Evolutionary conservation across 805 yeast species (phyloP).

Genomic region (Schwanniomyces pseudopolymorphus): DNA sequence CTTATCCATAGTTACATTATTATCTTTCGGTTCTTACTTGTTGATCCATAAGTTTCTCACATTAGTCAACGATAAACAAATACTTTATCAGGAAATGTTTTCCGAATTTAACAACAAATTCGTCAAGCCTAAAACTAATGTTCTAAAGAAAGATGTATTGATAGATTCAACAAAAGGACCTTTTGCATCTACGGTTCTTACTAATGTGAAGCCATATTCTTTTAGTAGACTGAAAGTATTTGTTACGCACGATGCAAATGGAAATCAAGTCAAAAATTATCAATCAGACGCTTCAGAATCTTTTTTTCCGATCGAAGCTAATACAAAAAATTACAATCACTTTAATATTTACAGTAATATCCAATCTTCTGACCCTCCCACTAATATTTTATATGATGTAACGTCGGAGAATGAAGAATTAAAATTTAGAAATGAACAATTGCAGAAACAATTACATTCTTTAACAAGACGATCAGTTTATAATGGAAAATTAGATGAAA

Average conservation of each 20-base stretch:
- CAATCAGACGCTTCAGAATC: not conserved
- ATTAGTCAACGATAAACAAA: constrained; percentile 56
- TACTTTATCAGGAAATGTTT: constrained; percentile 58
- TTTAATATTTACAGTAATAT: not conserved
- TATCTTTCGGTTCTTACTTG: constrained; percentile 33
- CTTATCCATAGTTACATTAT: constrained; percentile 6
- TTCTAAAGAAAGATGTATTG: constrained; percentile 55
- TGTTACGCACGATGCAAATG: constrained; percentile 50
- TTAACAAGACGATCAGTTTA: not conserved
- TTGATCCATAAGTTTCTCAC: constrained; percentile 47
- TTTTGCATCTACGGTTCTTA: constrained; percentile 15
- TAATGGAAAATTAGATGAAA: constrained; percentile 8
- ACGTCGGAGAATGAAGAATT: not conserved
- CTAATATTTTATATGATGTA: not conserved
- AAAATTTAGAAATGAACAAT: not conserved
- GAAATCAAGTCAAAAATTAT: constrained; percentile 24
- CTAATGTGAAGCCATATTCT: constrained; percentile 22
- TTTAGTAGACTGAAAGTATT: constrained; percentile 43
- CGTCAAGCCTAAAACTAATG: constrained; percentile 56
- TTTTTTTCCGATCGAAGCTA: not conserved
- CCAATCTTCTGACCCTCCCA: not conserved
- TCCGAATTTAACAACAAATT: constrained; percentile 63
- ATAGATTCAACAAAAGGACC: constrained; percentile 55
- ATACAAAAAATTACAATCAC: not conserved
- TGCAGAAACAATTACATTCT: not conserved